Base-by-base conservation (phyloP, 495 filamentous ascomycete species). In the Thermothielavioides terrestris region DNA sequence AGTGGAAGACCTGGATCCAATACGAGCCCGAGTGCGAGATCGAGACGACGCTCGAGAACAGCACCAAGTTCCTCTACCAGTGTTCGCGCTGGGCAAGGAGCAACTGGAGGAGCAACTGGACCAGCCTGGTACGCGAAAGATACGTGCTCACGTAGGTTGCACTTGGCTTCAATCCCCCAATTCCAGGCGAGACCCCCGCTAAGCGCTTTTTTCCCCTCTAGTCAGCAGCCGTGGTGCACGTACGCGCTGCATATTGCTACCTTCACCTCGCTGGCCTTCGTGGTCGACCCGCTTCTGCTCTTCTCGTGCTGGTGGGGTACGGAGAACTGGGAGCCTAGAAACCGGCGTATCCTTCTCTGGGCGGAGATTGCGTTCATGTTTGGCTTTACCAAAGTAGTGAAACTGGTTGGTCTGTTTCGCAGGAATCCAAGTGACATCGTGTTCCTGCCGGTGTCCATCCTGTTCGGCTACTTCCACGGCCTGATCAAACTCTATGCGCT, bases 91-190 rank as follows among this genome's bases (percentile, higher is more conserved):
- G 86, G 86, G 84, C 84, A 20, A 73, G 86, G 56, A 87, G 83
- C 67, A 88, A 88, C 63, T 89, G 83, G 82, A 73, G 86, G 55
- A 86, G 84, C 65, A 90, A 91, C 63, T 78, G 85, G 55, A 86
- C 81, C 25, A 86, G 83, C 55, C 79, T 88, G 68, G 75, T 85
- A 49, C 73, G 72, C 58, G 84, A 89, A 56, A 71, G 77, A 58
- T 72, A 84, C 61, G 78, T 86, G 59, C 81, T 77, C 73, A 75
- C 68, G 81, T 87, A 71, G 75, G 81, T 80, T 43, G 46, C 42
- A 22, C 21, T n/a, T n/a, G n/a, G n/a, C n/a, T n/a, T n/a, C n/a
- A n/a, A n/a, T n/a, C n/a, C n/a, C n/a, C n/a, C n/a, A n/a, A n/a
- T n/a, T n/a, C n/a, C n/a, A n/a, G n/a, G n/a, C n/a, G n/a, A n/a